Percentiles rank a stretch among this genome's conserved stretches.
These are phyloP conservation scores for Passalora sequoiae DNA, from an alignment of 2,329 filamentous ascomycete genomes.

Conservation along the genomic window DNA sequence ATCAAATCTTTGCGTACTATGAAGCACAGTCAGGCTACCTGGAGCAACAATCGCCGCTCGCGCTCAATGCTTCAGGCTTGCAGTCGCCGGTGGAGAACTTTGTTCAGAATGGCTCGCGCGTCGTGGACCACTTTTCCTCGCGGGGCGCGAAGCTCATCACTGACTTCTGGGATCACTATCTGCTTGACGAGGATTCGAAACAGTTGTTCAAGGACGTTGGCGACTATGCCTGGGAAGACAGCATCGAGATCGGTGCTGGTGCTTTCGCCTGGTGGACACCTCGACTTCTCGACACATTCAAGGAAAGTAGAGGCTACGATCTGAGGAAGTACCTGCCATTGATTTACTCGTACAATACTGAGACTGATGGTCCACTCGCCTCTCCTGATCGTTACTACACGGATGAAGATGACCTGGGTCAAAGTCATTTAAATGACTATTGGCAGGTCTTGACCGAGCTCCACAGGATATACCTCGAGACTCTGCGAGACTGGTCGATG, in stretches of 20 bases:
- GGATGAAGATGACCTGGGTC: conserved; percentile 23
- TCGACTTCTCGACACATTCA: conserved; percentile 24
- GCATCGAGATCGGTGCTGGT: conserved; percentile 29
- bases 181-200: conserved; percentile 25
- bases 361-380: conserved; percentile 19
- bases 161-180: conserved; percentile 33
- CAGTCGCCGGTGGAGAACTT: conserved; percentile 23
- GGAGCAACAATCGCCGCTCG: conserved; percentile 30
- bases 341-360: conserved; percentile 25
- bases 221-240: conserved; percentile 36
- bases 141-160: conserved; percentile 27
- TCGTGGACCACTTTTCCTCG: conserved; percentile 34
- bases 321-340: conserved; percentile 32
- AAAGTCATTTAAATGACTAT: conserved; percentile 30
- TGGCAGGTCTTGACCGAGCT: conserved; percentile 28
- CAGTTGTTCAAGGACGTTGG: conserved; percentile 28
- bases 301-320: conserved; percentile 26
- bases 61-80: conserved; percentile 20
- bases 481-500: conserved; percentile 27
- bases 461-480: conserved; percentile 30
- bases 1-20: conserved; percentile 32
- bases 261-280: conserved; percentile 28
- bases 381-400: conserved; percentile 23
- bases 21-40: conserved; percentile 27
- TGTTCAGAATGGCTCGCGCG: conserved; percentile 33